Percentiles rank a stretch among this genome's conserved stretches.
Evolutionary conservation across 306 rosid species (phyloP).

Genomic region (Quercus bicolor): DNA sequence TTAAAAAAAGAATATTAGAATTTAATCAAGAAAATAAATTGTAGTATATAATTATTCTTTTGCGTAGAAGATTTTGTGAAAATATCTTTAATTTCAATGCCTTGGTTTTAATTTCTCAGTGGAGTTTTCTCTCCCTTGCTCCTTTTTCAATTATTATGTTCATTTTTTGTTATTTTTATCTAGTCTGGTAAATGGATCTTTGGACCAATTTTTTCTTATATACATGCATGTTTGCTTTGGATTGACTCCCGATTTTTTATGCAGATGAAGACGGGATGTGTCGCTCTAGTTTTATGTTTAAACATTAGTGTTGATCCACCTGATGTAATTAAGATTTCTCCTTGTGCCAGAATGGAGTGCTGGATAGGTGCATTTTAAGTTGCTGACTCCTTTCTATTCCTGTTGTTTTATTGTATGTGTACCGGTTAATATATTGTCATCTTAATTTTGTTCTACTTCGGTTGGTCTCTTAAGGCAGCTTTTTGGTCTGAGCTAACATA

Average conservation of each 20-base stretch:
- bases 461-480: neutral
- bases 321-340: conserved; percentile 96
- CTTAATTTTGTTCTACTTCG: neutral
- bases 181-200: conserved; percentile 21
- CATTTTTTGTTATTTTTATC: conserved; percentile 9
- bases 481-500: neutral
- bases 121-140: neutral
- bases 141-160: neutral
- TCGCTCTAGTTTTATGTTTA: conserved; percentile 92
- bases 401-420: conserved; percentile 7
- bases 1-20: neutral
- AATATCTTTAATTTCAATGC: neutral
- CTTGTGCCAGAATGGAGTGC: conserved; percentile 99
- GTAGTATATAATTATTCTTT: neutral
- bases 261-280: conserved; percentile 99
- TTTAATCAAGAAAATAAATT: neutral
- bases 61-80: neutral
- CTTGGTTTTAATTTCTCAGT: neutral
- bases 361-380: conserved; percentile 85
- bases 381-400: conserved; percentile 19
- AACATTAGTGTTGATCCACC: conserved; percentile 98
- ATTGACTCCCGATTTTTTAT: conserved; percentile 43
- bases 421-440: neutral
- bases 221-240: conserved; percentile 19
- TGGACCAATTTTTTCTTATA: conserved; percentile 2